Evolutionary conservation across 352 stramenopile species (phyloP), one percentile per base, ranked within the genome.

Genomic region (Phytophthora crassamura): DNA sequence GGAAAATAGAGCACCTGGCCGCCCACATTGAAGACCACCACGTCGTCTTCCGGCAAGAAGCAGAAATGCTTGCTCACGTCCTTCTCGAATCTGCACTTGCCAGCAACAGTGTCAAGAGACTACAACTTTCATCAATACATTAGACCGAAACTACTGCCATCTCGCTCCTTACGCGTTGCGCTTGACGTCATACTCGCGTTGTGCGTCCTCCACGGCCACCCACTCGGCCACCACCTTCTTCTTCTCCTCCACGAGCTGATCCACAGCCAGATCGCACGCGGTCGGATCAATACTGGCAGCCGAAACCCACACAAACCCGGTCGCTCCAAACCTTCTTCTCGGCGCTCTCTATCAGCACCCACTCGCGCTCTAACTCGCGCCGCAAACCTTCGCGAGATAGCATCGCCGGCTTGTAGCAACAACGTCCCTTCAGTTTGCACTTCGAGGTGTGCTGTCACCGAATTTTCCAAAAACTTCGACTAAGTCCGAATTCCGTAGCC

Each of bases 161-260:
- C 45, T 30, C 7, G 11, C 4, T 7, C 36, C 69, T 18, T 78
- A 93, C 84, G 70, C 82, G 10, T 77, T 67, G 9, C 82, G 81
- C 57, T 88, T 90, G 51, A 69, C 53, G 36, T 86, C 77, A 57
- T 87, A 90, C 41, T 82, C 78, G 42, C 82, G 70, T 60, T 93
- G 85, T 2, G 74, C 71, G 58, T 90, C 78, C 36, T 91, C 85
- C 11, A 93, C 76, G 0, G 56, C 48, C 42, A 91, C 73, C 83
- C 83, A 93, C 62, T 92, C 85, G 15, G 75, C 53, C 42, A 90
- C 84, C 15, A 92, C 72, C 42, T 88, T 86, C n/a, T 86, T 82
- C 64, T 91, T 93, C 58, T 91, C 85, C 9, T 86, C 76, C 12
- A 83, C 73, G 9, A 93, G 73, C 84, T 93, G 46, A 14, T 48